These are phyloP conservation scores for Cladophialophora exuberans DNA, from an alignment of 2,329 filamentous ascomycete genomes.

Conservation along the genomic window DNA sequence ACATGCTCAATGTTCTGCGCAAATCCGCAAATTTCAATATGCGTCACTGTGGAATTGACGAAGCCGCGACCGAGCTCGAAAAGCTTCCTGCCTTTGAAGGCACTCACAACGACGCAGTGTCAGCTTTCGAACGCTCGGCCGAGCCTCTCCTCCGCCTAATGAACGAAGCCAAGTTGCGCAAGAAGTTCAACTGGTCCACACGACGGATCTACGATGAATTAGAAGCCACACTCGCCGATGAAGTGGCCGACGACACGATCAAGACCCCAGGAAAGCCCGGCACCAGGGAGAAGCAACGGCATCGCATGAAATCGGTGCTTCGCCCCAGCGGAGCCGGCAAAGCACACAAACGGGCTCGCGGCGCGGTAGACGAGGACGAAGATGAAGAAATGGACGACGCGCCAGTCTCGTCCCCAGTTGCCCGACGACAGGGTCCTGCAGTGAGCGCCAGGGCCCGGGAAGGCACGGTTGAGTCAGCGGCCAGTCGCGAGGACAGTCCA, in stretches of 20 bases:
- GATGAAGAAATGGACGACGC: constrained; percentile 38
- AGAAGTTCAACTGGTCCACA: constrained; percentile 36
- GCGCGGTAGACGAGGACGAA: constrained; percentile 37
- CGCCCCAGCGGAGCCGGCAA: constrained; percentile 49
- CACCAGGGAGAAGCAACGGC: constrained; percentile 24
- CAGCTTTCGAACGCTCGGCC: constrained; percentile 32
- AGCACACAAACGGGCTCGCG: constrained; percentile 47
- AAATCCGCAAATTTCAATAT: constrained; percentile 34
- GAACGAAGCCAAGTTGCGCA: constrained; percentile 35
- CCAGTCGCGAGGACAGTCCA: constrained; percentile 32
- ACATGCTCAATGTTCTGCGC: constrained; percentile 33
- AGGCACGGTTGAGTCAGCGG: constrained; percentile 23
- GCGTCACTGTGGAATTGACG: constrained; percentile 32
- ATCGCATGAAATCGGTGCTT: constrained; percentile 46
- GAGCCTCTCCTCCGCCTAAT: constrained; percentile 31
- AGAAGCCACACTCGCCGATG: constrained; percentile 33
- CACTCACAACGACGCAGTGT: constrained; percentile 27
- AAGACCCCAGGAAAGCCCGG: constrained; percentile 28
- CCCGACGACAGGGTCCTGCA: constrained; percentile 31
- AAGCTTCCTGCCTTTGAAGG: constrained; percentile 29
- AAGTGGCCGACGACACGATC: constrained; percentile 33
- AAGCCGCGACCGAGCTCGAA: constrained; percentile 30
- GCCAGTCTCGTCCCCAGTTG: constrained; percentile 38
- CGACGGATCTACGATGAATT: constrained; percentile 34
- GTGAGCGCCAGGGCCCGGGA: constrained; percentile 20